Conservation (phyloP, 2,329 filamentous ascomycete species). For the Sporothrix globosa region DNA sequence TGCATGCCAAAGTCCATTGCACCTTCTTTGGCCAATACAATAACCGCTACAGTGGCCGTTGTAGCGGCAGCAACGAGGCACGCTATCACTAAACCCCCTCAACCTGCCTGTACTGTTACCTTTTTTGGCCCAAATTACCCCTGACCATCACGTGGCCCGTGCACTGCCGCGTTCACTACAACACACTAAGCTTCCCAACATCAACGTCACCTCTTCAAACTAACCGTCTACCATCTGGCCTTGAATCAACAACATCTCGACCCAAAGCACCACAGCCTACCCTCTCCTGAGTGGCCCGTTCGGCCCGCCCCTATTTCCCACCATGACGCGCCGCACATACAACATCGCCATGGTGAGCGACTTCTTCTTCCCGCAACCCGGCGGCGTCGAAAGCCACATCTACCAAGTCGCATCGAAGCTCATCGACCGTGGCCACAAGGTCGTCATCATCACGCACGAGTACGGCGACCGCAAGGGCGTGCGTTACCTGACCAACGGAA, state of each 20-base stretch:
- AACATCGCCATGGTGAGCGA: constrained; percentile 93
- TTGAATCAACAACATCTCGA: neutral
- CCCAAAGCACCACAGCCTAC: neutral
- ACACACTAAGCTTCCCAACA: neutral
- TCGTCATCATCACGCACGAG: constrained; percentile 95
- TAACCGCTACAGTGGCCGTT: neutral
- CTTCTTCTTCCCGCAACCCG: constrained; percentile 98
- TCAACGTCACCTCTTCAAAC: constrained; percentile 17
- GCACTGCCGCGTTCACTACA: constrained; percentile 13
- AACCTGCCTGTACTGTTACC: neutral
- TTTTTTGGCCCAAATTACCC: neutral
- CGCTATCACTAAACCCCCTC: neutral
- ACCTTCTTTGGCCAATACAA: neutral
- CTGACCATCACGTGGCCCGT: constrained; percentile 22
- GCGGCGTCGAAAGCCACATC: constrained; percentile 96
- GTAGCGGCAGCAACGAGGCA: neutral
- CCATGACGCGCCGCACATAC: constrained; percentile 61
- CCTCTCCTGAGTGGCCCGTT: neutral
- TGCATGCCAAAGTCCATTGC: neutral
- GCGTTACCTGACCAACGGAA: constrained; percentile 92
- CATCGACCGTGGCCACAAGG: constrained; percentile 95
- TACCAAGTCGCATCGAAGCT: constrained; percentile 97
- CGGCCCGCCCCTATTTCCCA: constrained; percentile 35
- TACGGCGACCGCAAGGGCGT: constrained; percentile 90
- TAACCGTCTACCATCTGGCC: neutral